Conservation (phyloP, 1,139 yeast genomes). For the Hansenula lynferdii region DNA sequence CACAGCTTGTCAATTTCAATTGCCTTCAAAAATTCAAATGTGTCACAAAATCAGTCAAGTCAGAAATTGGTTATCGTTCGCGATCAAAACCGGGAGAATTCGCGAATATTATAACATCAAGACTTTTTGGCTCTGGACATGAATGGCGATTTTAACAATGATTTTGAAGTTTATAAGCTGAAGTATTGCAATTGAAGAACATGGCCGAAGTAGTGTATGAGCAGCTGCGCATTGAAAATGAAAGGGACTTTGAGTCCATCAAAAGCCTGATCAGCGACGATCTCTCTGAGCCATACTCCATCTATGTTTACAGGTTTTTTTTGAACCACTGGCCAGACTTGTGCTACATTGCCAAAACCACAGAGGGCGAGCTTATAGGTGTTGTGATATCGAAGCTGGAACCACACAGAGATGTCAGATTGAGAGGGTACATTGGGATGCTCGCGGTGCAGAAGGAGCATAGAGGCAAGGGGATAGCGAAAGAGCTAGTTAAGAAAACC, state of each 20-base stretch:
- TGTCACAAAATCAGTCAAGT: no score
- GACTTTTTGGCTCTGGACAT: no score
- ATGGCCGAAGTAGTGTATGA: conserved; percentile 18
- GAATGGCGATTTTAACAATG: no score
- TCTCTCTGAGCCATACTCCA: conserved; percentile 68
- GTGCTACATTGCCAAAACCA: conserved; percentile 44
- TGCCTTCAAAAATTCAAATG: no score
- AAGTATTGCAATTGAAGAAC: neutral
- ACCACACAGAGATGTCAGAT: conserved; percentile 63
- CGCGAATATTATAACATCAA: no score
- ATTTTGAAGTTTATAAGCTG: neutral
- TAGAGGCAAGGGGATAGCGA: conserved; percentile 82
- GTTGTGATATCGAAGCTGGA: conserved; percentile 84
- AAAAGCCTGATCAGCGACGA: conserved; percentile 50
- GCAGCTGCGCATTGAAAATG: conserved; percentile 24
- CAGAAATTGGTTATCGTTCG: no score
- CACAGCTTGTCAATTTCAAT: no score
- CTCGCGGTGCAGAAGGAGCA: conserved; percentile 70
- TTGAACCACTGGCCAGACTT: conserved; percentile 66
- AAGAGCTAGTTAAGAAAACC: conserved; percentile 56
- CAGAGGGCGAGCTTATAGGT: conserved; percentile 51
- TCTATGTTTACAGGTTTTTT: conserved; percentile 67
- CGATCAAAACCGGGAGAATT: no score
- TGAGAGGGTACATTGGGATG: conserved; percentile 95
- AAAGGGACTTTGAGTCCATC: conserved; percentile 28